Conservation (phyloP, 371 early-diverging fungal genomes). For the Rhizopus delemar region DNA sequence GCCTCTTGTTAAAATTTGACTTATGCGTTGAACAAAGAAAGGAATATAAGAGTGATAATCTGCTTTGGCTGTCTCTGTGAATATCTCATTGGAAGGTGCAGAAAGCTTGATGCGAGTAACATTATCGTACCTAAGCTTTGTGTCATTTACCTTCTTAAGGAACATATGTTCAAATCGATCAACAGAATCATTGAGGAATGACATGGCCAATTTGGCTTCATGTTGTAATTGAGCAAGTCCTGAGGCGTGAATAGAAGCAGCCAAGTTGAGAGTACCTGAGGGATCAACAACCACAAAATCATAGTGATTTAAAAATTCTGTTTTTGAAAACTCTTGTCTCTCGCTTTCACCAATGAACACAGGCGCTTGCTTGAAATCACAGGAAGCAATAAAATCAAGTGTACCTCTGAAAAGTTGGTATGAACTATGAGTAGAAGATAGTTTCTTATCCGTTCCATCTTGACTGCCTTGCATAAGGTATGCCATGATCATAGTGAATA, state of each 20-base stretch:
- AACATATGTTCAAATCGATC: constrained; percentile 78
- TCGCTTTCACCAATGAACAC: constrained; percentile 66
- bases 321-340: constrained; percentile 56
- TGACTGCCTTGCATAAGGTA: constrained; percentile 75
- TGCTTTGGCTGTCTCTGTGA: constrained; percentile 50
- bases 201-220: constrained; percentile 67
- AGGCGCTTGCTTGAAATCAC: constrained; percentile 74
- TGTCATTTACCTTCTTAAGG: constrained; percentile 67
- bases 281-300: constrained; percentile 87
- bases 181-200: constrained; percentile 60
- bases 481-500: constrained; percentile 83
- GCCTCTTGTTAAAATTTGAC: constrained; percentile 59
- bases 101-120: constrained; percentile 31
- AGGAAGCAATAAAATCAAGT: constrained; percentile 78
- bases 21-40: constrained; percentile 51
- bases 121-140: constrained; percentile 68
- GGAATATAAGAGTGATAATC: constrained; percentile 62
- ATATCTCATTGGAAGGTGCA: constrained; percentile 30
- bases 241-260: constrained; percentile 61
- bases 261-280: constrained; percentile 79
- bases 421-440: constrained; percentile 75
- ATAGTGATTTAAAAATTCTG: constrained; percentile 61
- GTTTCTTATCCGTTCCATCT: constrained; percentile 58
- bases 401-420: constrained; percentile 86
- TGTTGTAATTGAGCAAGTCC: constrained; percentile 67